Evolutionary conservation across 805 yeast genomes (phyloP), one percentile per base, ranked within the genome.

Genomic region (Lipomyces lipofer): DNA sequence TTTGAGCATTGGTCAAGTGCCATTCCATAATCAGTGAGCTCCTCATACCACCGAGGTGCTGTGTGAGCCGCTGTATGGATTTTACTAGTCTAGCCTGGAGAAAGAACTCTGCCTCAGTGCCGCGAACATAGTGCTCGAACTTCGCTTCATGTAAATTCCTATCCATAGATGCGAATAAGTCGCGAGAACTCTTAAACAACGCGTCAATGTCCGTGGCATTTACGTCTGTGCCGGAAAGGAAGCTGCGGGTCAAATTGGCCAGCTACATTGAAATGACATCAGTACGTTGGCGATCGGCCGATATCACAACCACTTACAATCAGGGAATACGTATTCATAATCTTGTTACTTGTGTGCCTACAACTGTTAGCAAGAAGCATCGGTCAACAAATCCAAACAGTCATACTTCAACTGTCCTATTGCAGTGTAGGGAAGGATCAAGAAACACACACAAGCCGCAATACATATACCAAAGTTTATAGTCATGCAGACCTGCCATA

Each of bases 11-110:
- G 15, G 53, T 56, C 45, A 56, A 45, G 13, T 40, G 28, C 59
- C 59, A 56, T 35, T 56, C 49, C 59, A 85, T 84, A 55, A 82
- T 86, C 9, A 84, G 80, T 12, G 91, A 84, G 43, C 84, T 77
- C 56, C 80, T 73, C 59, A 88, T 71, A 0, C 92, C 92, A 48
- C 85, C 85, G 39, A 86, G 65, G 62, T 82, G 83, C 59, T 79
- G 76, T 4, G 78, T 69, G 58, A 87, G 65, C 9, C 77, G 72
- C 36, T 77, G 74, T 6, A 83, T 78, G 0, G 84, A 77, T 4
- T 73, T 71, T 1, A 81, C 85, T 22, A 85, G 68, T 33, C 75
- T 66, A 10, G 67, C 66, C 32, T 82, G 74, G 0, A 76, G 57
- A 0, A 59, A 54, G 69, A 75, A 83, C 63, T 85, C 85, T 2